Evolutionary conservation across 208 protist species (phyloP).

Genomic region (Phytomonas sp.): DNA sequence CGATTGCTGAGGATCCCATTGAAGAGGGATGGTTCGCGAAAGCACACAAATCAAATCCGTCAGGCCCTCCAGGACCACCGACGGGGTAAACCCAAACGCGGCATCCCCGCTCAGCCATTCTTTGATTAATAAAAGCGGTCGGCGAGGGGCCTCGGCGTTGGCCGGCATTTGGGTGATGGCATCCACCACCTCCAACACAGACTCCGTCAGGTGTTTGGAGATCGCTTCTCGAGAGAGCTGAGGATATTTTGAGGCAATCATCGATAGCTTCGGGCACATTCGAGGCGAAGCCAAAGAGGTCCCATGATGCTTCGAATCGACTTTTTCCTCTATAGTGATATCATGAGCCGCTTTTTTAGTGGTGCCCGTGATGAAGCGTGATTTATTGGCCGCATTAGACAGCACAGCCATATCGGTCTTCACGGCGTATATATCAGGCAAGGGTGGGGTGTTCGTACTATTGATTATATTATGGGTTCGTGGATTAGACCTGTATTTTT

Average conservation of each 20-base stretch:
- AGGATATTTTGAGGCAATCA: neutral
- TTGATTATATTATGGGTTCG: neutral
- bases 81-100: slow-evolving; percentile 6
- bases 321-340: neutral
- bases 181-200: neutral
- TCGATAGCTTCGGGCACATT: neutral
- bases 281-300: neutral
- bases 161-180: neutral
- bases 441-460: neutral
- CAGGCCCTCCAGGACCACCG: neutral
- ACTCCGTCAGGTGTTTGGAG: neutral
- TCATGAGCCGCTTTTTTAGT: neutral
- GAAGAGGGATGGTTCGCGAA: neutral
- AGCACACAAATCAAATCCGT: slow-evolving; percentile 1
- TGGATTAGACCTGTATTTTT: neutral
- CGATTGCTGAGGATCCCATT: neutral
- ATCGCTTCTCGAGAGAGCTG: neutral
- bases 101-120: slow-evolving; percentile 3
- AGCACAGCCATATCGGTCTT: neutral
- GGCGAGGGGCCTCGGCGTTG: neutral
- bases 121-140: slow-evolving; percentile 3
- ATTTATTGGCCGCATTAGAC: neutral
- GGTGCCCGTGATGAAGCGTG: neutral
- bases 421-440: neutral
- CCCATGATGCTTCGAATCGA: neutral